Evolutionary conservation across 306 rosid species (phyloP).

Genomic region (Senna tora): DNA sequence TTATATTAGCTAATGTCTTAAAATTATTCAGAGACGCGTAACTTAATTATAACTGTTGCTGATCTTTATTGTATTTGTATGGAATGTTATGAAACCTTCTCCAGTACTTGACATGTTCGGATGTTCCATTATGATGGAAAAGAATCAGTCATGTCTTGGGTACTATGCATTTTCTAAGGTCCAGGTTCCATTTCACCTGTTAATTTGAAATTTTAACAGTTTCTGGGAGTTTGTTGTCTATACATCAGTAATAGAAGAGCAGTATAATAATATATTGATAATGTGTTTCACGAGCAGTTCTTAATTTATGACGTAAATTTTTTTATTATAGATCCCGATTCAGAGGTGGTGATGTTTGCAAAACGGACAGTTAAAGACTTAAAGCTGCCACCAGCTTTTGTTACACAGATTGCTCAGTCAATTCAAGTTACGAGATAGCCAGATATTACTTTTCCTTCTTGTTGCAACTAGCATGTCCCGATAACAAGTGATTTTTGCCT

Average conservation of each 20-base stretch:
- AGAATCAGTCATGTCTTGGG: not conserved
- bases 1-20: not conserved
- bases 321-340: slow-evolving; percentile 65
- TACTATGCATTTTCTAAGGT: slow-evolving; percentile 2
- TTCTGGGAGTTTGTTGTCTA: not conserved
- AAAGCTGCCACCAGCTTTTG: slow-evolving; percentile 78
- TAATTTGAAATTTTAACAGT: not conserved
- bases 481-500: not conserved
- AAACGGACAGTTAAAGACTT: slow-evolving; percentile 82
- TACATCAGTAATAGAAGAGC: not conserved
- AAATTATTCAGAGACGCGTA: not conserved
- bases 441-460: not conserved
- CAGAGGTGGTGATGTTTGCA: slow-evolving; percentile 76
- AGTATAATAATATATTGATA: not conserved
- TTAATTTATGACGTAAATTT: not conserved
- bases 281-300: not conserved
- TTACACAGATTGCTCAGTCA: slow-evolving; percentile 78
- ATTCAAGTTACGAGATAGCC: slow-evolving; percentile 62
- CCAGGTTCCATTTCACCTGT: not conserved
- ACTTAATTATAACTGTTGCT: not conserved
- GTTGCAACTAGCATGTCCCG: not conserved
- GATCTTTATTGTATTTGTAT: not conserved
- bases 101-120: not conserved
- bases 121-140: not conserved
- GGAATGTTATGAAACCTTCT: not conserved